phyloP scores from a whole-genome alignment of 164 flowering plant genomes.

The Macadamia tetraphylla region DNA sequence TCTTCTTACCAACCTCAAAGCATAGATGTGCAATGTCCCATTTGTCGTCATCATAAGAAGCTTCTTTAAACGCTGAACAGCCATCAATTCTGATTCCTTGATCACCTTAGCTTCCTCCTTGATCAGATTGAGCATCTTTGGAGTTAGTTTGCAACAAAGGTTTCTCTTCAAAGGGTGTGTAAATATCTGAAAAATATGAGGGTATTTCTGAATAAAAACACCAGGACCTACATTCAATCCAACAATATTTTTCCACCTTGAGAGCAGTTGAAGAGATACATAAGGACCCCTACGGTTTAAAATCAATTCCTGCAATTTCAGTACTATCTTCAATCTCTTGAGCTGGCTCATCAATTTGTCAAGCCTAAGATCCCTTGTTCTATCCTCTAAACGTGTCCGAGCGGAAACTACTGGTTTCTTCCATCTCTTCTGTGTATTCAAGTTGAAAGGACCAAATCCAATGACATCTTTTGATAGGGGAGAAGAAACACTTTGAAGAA shows the following conservation, averaged over 20 bases:
- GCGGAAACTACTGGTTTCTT: slow-evolving; percentile 61
- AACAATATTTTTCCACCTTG: slow-evolving; percentile 59
- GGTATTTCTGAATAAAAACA: slow-evolving; percentile 55
- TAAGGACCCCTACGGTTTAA: slow-evolving; percentile 46
- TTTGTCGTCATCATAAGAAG: slow-evolving; percentile 63
- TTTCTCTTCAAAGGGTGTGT: slow-evolving; percentile 53
- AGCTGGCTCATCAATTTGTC: slow-evolving; percentile 42
- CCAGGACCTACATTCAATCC: slow-evolving; percentile 50
- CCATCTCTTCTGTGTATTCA: slow-evolving; percentile 53
- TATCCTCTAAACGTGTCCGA: slow-evolving; percentile 64
- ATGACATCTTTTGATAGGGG: slow-evolving; percentile 12
- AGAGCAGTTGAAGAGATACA: slow-evolving; percentile 58
- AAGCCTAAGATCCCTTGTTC: slow-evolving; percentile 62
- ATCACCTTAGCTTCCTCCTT: slow-evolving; percentile 42
- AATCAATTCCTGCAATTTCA: slow-evolving; percentile 45
- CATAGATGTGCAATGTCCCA: slow-evolving; percentile 61
- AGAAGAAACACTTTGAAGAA: slow-evolving; percentile 14
- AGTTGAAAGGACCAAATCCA: slow-evolving; percentile 55
- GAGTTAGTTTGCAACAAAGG: slow-evolving; percentile 49
- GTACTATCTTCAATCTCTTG: slow-evolving; percentile 40
- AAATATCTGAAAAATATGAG: slow-evolving; percentile 70
- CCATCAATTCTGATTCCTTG: slow-evolving; percentile 33
- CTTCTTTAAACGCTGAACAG: slow-evolving; percentile 51
- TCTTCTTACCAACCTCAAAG: slow-evolving; percentile 57
- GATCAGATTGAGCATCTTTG: slow-evolving; percentile 42